These are phyloP conservation scores for Nicotiana noctiflora DNA, from an alignment of 257 asterid genomes.

Conservation along the genomic window DNA sequence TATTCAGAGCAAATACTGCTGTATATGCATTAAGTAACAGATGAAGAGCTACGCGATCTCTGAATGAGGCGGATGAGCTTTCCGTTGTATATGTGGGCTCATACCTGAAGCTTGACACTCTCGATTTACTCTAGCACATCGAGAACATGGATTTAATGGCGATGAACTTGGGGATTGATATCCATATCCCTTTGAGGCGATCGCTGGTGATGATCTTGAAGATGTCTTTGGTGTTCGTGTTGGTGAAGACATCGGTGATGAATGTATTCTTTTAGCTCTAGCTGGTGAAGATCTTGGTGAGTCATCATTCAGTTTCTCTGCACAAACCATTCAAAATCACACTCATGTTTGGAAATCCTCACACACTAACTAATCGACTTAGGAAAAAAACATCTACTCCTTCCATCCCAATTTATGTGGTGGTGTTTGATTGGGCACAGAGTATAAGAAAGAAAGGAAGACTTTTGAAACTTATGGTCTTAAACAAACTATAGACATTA, in stretches of 20 bases:
- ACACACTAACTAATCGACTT: background rate
- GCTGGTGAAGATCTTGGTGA: slow-evolving; percentile 39
- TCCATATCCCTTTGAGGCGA: slow-evolving; percentile 18
- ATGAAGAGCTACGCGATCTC: slow-evolving; percentile 2
- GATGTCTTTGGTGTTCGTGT: slow-evolving; percentile 9
- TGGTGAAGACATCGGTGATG: too few species aligned
- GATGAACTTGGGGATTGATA: slow-evolving; percentile 36
- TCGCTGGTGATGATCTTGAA: slow-evolving; percentile 14
- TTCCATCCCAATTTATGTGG: too few species aligned
- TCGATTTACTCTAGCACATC: slow-evolving; percentile 31
- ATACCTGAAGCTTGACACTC: slow-evolving; percentile 19
- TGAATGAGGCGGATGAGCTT: slow-evolving; percentile 8
- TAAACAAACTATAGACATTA: too few species aligned
- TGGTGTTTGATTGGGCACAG: too few species aligned
- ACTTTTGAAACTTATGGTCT: too few species aligned
- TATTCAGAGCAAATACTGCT: background rate
- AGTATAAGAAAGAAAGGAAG: too few species aligned
- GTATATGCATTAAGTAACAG: background rate
- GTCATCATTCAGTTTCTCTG: slow-evolving; percentile 29
- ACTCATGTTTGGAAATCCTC: background rate
- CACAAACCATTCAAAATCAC: background rate
- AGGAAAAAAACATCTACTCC: background rate
- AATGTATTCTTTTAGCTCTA: slow-evolving; percentile 13
- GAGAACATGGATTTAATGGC: slow-evolving; percentile 36
- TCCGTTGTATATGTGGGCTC: slow-evolving; percentile 25